Evolutionary conservation across 2,329 filamentous ascomycete genomes (phyloP).

Genomic region (Exophiala mesophila): DNA sequence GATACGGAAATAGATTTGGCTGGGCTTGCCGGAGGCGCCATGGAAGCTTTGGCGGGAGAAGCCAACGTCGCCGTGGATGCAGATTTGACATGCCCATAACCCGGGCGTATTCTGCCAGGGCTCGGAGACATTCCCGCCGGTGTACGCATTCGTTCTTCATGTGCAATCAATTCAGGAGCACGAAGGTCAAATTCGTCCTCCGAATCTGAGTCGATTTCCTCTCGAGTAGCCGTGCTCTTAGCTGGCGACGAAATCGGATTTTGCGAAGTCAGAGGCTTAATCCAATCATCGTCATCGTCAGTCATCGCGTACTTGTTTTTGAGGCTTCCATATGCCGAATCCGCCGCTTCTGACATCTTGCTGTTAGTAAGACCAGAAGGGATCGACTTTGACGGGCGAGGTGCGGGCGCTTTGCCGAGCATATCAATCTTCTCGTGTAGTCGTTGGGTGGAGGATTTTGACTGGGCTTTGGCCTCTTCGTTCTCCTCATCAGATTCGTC

Average conservation of each 20-base stretch:
- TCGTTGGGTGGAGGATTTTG: slow-evolving; percentile 88
- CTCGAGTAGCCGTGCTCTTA: slow-evolving; percentile 44
- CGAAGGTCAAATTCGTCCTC: slow-evolving; percentile 42
- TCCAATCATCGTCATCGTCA: slow-evolving; percentile 55
- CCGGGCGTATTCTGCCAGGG: slow-evolving; percentile 23
- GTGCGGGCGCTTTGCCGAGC: slow-evolving; percentile 53
- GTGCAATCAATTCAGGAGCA: slow-evolving; percentile 26
- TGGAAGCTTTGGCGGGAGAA: slow-evolving; percentile 44
- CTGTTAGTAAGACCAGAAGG: slow-evolving; percentile 24
- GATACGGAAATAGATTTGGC: slow-evolving; percentile 60
- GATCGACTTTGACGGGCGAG: slow-evolving; percentile 44
- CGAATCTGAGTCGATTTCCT: slow-evolving; percentile 39
- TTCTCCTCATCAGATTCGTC: slow-evolving; percentile 42
- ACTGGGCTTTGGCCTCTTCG: slow-evolving; percentile 58
- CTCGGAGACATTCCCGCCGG: slow-evolving; percentile 17
- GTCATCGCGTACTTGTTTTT: slow-evolving; percentile 1
- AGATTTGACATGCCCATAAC: slow-evolving; percentile 56
- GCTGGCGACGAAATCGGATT: slow-evolving; percentile 30
- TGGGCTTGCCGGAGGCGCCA: slow-evolving; percentile 31
- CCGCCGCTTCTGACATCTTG: slow-evolving; percentile 23
- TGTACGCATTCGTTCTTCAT: slow-evolving; percentile 24
- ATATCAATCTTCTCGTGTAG: slow-evolving; percentile 88
- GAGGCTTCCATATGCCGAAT: slow-evolving; percentile 24
- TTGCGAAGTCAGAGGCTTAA: slow-evolving; percentile 45
- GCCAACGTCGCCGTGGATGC: slow-evolving; percentile 56